Conservation (phyloP, 2,329 filamentous ascomycete species). For the Colletotrichum sp. region DNA sequence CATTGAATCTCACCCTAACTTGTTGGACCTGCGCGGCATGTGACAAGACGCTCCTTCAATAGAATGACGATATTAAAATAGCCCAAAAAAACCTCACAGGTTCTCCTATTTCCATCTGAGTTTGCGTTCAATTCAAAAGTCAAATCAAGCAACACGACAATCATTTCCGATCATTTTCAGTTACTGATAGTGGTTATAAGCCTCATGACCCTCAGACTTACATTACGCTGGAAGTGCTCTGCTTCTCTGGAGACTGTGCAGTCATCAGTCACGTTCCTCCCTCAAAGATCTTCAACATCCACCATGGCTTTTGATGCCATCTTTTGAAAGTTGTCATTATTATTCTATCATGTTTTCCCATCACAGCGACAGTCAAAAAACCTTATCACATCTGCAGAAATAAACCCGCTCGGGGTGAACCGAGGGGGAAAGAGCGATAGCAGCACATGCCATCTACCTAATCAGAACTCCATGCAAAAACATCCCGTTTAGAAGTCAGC, state of each 20-base stretch:
- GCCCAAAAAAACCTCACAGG: no score
- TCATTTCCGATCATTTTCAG: not conserved
- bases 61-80: accelerated
- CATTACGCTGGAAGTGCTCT: not conserved
- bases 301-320: no score
- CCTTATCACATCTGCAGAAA: not conserved
- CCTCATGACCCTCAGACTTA: not conserved
- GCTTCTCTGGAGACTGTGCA: not conserved
- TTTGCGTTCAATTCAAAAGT: no score
- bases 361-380: not conserved
- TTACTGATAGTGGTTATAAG: not conserved
- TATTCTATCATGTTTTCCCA: no score
- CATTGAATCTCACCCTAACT: no score
- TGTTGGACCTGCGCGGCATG: not conserved
- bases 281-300: not conserved
- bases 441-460: no score
- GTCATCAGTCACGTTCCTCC: not conserved
- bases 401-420: no score
- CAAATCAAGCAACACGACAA: no score
- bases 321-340: no score
- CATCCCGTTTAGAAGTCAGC: no score
- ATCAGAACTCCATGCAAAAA: not conserved
- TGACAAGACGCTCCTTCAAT: accelerated
- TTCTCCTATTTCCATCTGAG: no score
- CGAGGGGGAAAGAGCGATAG: no score